A percentile compares a stretch with the other conserved stretches of the same genome.
These are phyloP conservation scores for Coleophoma cylindrospora DNA, from an alignment of 2,329 filamentous ascomycete genomes.

Conservation along the genomic window DNA sequence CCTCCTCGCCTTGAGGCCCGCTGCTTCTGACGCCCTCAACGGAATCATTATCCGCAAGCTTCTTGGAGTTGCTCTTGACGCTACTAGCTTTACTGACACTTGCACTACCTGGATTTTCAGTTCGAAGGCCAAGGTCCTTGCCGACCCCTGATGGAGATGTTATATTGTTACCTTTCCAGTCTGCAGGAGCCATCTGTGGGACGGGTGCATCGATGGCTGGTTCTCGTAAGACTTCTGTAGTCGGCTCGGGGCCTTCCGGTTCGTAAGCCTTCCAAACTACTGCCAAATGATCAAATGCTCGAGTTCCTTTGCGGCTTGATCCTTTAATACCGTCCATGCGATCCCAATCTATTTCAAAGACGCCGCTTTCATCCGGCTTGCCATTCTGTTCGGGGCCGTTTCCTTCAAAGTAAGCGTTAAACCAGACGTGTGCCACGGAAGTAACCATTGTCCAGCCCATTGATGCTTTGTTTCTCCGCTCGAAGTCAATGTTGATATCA, in stretches of 20 bases:
- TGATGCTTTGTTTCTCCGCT: conserved; percentile 74
- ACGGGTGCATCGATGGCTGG: conserved; percentile 64
- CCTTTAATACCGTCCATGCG: conserved; percentile 94
- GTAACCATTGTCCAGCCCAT: conserved; percentile 88
- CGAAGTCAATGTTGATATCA: conserved; percentile 87
- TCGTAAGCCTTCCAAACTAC: conserved; percentile 70
- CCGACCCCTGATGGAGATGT: conserved; percentile 41
- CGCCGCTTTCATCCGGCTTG: conserved; percentile 60
- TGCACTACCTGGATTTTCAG: conserved; percentile 58
- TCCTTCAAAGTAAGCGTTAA: conserved; percentile 92
- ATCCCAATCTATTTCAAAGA: conserved; percentile 69
- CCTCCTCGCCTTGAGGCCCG: conserved; percentile 20
- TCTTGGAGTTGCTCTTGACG: conserved; percentile 36
- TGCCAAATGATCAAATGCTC: conserved; percentile 74
- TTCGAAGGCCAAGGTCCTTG: conserved; percentile 65
- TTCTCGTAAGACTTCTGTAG: conserved; percentile 50
- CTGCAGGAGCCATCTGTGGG: conserved; percentile 58
- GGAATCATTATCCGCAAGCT: conserved; percentile 12
- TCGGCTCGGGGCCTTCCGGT: conserved; percentile 13
- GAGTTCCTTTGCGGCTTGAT: conserved; percentile 72
- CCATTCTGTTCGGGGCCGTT: conserved; percentile 65
- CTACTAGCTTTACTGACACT: conserved; percentile 71
- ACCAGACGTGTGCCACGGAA: conserved; percentile 92
- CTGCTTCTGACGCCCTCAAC: conserved; percentile 20
- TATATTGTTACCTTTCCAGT: conserved; percentile 64